Percentiles rank a stretch among this genome's conserved stretches.
Evolutionary conservation across 176 grass and related monocot genomes (phyloP).

Genomic region (Hordeum vulgare): MorexV3_pseudomolecules_assembly NC_058523.1:558644663-558645162

Average conservation of each 20-base stretch:
- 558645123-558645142: slow-evolving; percentile 77
- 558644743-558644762: too few species aligned
- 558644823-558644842: slow-evolving; percentile 95
- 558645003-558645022: slow-evolving; percentile 85
- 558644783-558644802: slow-evolving; percentile 56
- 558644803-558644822: slow-evolving; percentile 86
- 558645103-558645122: slow-evolving; percentile 85
- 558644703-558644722: too few species aligned
- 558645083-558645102: slow-evolving; percentile 97
- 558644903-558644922: slow-evolving; percentile 67
- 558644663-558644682: too few species aligned
- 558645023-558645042: slow-evolving; percentile 81
- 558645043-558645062: slow-evolving; percentile 83
- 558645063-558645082: slow-evolving; percentile 82
- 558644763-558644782: too few species aligned
- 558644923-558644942: slow-evolving; percentile 89
- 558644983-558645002: slow-evolving; percentile 72
- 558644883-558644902: slow-evolving; percentile 62
- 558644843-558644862: slow-evolving; percentile 74
- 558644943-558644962: slow-evolving; percentile 87
- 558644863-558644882: slow-evolving; percentile 59
- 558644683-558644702: too few species aligned
- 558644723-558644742: too few species aligned
- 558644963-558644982: slow-evolving; percentile 67
- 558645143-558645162: slow-evolving; percentile 82